Conservation (phyloP, 1,139 yeast species). For the Candida sp. region DNA sequence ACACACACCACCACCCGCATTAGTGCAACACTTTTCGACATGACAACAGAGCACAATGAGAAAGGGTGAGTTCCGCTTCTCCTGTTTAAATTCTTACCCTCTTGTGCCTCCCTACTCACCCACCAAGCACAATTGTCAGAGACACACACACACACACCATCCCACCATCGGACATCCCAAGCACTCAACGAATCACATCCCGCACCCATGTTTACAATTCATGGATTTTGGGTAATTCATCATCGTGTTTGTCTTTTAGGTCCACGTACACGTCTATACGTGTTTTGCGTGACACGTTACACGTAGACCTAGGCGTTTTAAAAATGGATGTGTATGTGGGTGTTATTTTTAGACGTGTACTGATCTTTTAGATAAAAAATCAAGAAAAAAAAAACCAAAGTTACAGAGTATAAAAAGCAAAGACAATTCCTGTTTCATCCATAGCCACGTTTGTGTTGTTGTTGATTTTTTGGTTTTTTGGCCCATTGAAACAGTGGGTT, state of each 20-base stretch:
- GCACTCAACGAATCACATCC: background rate
- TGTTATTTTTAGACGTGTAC: background rate
- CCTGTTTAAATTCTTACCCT: no score
- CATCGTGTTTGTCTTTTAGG: background rate
- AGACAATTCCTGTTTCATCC: background rate
- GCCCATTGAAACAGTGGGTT: no score
- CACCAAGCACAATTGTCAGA: no score
- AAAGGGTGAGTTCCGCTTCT: no score
- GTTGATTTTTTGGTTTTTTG: background rate
- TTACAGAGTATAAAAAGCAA: no score
- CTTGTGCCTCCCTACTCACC: background rate
- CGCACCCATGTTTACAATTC: slow-evolving; percentile 1
- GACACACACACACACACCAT: no score
- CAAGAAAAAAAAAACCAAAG: no score
- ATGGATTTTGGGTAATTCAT: background rate
- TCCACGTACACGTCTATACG: slow-evolving; percentile 3
- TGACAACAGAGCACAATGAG: no score
- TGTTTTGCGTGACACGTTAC: background rate
- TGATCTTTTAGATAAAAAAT: background rate
- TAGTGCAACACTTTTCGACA: no score
- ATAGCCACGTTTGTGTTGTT: background rate
- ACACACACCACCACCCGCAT: no score
- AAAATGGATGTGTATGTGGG: background rate
- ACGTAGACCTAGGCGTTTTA: no score
- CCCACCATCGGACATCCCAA: background rate